phyloP scores from a whole-genome alignment of 2,329 filamentous ascomycete genomes.

The Penicillium decumbens region DNA sequence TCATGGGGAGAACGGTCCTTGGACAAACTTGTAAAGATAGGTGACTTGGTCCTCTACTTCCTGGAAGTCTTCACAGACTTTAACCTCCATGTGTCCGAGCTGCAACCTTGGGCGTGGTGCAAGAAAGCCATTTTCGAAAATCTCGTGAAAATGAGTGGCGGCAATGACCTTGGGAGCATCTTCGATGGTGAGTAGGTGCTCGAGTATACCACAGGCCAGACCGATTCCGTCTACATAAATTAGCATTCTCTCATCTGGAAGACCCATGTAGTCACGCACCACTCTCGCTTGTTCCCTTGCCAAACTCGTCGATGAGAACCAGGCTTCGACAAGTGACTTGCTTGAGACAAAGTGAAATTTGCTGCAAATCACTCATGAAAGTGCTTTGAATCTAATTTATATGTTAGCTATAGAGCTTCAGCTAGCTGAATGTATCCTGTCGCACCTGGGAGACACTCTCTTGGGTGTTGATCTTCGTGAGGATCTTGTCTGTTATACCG shows the following conservation, averaged over 20 bases:
- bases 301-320: slow-evolving; percentile 89
- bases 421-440: background rate
- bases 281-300: slow-evolving; percentile 61
- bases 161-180: slow-evolving; percentile 56
- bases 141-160: slow-evolving; percentile 61
- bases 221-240: slow-evolving; percentile 55
- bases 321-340: slow-evolving; percentile 72
- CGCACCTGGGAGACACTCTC: slow-evolving; percentile 59
- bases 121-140: slow-evolving; percentile 52
- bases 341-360: slow-evolving; percentile 71
- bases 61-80: slow-evolving; percentile 40
- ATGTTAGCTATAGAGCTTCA: background rate
- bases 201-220: slow-evolving; percentile 58
- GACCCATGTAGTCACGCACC: slow-evolving; percentile 30
- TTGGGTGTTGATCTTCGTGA: slow-evolving; percentile 76
- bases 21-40: slow-evolving; percentile 61
- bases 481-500: slow-evolving; percentile 85
- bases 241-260: slow-evolving; percentile 1
- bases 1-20: too few relatives aligned
- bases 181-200: slow-evolving; percentile 50
- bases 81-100: slow-evolving; percentile 58
- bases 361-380: slow-evolving; percentile 80
- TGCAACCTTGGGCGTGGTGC: slow-evolving; percentile 43
- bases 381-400: slow-evolving; percentile 53
- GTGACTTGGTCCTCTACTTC: slow-evolving; percentile 52